Percentiles rank a stretch among this genome's conserved stretches.
These are phyloP conservation scores for Quercus wislizeni DNA, from an alignment of 306 rosid species.

Conservation along the genomic window DNA sequence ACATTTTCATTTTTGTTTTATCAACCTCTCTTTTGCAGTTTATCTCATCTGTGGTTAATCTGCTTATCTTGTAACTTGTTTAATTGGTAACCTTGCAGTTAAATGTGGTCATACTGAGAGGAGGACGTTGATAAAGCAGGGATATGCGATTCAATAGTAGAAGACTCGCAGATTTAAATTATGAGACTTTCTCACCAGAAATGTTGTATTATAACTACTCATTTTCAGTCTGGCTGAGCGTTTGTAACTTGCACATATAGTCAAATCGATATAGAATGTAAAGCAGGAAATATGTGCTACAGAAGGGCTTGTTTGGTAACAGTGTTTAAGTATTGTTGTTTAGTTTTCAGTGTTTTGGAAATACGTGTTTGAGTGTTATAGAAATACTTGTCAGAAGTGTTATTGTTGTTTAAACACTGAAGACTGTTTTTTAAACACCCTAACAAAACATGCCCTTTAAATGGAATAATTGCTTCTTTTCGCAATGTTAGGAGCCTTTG, in stretches of 20 bases:
- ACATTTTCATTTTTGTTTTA: not conserved
- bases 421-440: too few species aligned
- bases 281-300: not conserved
- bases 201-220: not conserved
- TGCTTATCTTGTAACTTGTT: slow-evolving; percentile 1
- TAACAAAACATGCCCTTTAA: not conserved
- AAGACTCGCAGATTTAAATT: not conserved
- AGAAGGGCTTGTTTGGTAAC: too few species aligned
- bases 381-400: too few species aligned
- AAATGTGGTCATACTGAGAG: not conserved
- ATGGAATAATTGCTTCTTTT: not conserved
- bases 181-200: not conserved
- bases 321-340: too few species aligned
- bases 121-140: not conserved
- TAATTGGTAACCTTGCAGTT: slow-evolving; percentile 4
- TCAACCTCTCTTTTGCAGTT: not conserved
- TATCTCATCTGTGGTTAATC: not conserved
- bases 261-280: not conserved
- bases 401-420: too few species aligned
- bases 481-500: too few species aligned
- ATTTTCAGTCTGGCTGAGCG: not conserved
- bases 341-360: too few species aligned
- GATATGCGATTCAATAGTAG: not conserved
- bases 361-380: too few species aligned
- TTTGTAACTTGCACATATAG: not conserved